Evolutionary conservation across 2,329 filamentous ascomycete species (phyloP), one percentile per base, ranked within the genome.

Genomic region (Colletotrichum neosansevieriae): DNA sequence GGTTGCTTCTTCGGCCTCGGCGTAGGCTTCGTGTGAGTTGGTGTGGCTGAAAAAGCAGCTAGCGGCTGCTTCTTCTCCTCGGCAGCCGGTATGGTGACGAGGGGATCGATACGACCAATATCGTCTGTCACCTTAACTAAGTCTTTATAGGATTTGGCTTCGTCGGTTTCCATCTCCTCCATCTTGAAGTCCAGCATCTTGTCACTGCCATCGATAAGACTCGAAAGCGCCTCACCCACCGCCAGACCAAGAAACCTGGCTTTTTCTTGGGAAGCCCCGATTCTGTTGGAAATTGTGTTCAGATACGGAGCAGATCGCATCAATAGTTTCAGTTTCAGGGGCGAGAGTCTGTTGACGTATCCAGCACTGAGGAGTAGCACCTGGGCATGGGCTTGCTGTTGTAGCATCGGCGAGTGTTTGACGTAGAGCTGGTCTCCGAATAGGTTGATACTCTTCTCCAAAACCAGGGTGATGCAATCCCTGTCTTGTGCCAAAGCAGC

Each of bases 311-410:
- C 87, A 1, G 93, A 93, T 60, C 92, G 89, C 59, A 93, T 86
- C 36, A 94, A 82, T 69, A 92, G 85, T 3, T 86, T 85, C 1
- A 98, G 78, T 69, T 90, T 90, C 72, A 91, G 84, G 0, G 91
- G 88, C 3, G 89, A 84, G 15, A 85, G 79, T 51, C 92, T 87
- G 69, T 92, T 85, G 1, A 97, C 82, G 75, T 94, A 94, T 10
- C 94, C 93, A 12, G 93, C 91, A 51, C 88, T 85, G 3, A 98
- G 83, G 0, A 97, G 87, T 3, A 98, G 81, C 6, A 92, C 85
- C 78, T 98, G 93, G 1, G 92, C 88, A 75, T 94, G 91, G 29
- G 90, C 94, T 96, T 98, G 93, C 85, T 99, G 96, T 74, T 94
- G 92, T 44, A 96, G 76, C n/a, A 92, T 88, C 5, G 94, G 91